Percentiles rank a stretch among this genome's conserved stretches.
Conservation (phyloP, 1,284 basidiomycete species). For the Vanrija sp. region DNA sequence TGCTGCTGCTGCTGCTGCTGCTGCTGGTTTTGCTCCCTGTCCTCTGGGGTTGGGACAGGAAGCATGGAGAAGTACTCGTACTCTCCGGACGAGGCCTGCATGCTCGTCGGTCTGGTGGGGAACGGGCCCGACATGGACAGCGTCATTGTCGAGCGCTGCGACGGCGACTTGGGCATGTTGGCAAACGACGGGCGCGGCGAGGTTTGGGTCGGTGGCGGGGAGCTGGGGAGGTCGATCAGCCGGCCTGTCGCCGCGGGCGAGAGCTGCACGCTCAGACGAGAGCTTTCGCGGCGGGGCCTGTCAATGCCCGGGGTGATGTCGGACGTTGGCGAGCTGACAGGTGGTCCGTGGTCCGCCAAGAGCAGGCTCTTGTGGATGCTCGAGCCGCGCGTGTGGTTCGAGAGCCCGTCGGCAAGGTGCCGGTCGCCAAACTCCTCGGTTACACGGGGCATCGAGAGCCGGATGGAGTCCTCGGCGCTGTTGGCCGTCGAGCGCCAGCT, state of each 20-base stretch:
- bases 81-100: background rate
- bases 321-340: background rate
- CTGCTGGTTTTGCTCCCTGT: background rate
- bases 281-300: background rate
- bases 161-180: background rate
- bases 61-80: constrained; percentile 8
- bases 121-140: constrained; percentile 31
- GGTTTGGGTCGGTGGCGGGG: background rate
- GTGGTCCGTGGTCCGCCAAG: background rate
- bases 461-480: constrained; percentile 26
- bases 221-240: background rate
- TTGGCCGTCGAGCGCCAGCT: constrained; percentile 36
- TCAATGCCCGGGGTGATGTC: background rate
- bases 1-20: too few species aligned
- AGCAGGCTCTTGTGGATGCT: constrained; percentile 12
- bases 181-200: background rate
- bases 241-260: background rate
- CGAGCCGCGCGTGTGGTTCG: constrained; percentile 12
- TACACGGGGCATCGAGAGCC: constrained; percentile 31
- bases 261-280: too few species aligned
- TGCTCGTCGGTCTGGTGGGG: constrained; percentile 10
- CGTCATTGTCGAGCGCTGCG: background rate
- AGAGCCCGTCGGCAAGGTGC: background rate
- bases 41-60: background rate
- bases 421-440: constrained; percentile 23